A percentile compares a stretch with the other conserved stretches of the same genome.
Evolutionary conservation across 1,139 yeast genomes (phyloP).

Genomic region (Kodamaea ohmeri): DNA sequence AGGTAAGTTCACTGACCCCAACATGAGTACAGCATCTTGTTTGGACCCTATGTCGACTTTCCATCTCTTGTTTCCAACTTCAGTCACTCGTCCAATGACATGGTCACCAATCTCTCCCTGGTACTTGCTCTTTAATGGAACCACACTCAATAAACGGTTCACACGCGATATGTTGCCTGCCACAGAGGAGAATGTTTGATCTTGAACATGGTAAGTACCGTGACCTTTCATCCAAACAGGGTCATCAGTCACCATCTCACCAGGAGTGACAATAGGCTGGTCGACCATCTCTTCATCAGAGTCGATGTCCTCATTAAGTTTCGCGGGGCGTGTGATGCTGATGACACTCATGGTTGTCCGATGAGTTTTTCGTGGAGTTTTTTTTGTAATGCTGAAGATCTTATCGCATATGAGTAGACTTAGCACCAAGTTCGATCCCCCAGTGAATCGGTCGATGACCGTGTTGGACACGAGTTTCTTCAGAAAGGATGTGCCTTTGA

Average conservation of each 20-base stretch:
- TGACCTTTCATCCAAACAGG: slow-evolving; percentile 99
- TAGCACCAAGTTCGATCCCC: slow-evolving; percentile 50
- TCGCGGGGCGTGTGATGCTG: slow-evolving; percentile 35
- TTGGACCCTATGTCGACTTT: slow-evolving; percentile 93
- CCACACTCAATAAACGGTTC: slow-evolving; percentile 80
- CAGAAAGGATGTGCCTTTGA: slow-evolving; percentile 50
- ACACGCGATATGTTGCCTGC: slow-evolving; percentile 89
- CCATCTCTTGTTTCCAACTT: slow-evolving; percentile 94
- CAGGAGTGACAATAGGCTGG: slow-evolving; percentile 74
- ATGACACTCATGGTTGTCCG: slow-evolving; percentile 28
- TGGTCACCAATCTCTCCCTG: slow-evolving; percentile 97
- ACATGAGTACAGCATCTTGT: slow-evolving; percentile 87
- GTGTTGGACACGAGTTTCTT: slow-evolving; percentile 66
- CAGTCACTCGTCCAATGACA: slow-evolving; percentile 88
- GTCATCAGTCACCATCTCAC: slow-evolving; percentile 94
- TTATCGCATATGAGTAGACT: slow-evolving; percentile 7
- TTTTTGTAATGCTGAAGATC: slow-evolving; percentile 6
- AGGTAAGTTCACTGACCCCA: slow-evolving; percentile 94
- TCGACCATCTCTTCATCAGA: slow-evolving; percentile 30
- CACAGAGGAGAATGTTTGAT: slow-evolving; percentile 80
- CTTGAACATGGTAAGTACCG: slow-evolving; percentile 80
- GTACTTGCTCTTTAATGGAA: slow-evolving; percentile 82
- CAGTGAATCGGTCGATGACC: slow-evolving; percentile 63
- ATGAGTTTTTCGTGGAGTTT: slow-evolving; percentile 17
- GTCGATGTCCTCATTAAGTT: slow-evolving; percentile 16